Evolutionary conservation across 768 basidiomycete genomes (phyloP).

Genomic region (Mycena leptocephala): DNA sequence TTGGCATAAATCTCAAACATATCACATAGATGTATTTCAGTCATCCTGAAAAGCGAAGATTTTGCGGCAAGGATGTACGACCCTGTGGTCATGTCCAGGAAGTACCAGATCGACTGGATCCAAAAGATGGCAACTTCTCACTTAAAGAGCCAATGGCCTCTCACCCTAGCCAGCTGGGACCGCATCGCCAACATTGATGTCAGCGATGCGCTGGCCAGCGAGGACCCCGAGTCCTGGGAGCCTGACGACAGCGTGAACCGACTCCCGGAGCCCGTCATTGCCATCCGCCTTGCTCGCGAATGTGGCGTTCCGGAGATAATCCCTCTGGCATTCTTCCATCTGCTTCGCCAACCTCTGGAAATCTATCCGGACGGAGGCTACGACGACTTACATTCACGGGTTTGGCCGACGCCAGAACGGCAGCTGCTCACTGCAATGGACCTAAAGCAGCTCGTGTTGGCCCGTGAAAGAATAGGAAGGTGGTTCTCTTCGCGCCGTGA

Average conservation of each 20-base stretch:
- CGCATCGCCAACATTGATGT: not conserved
- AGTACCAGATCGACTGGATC: slow-evolving; percentile 30
- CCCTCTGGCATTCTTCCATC: slow-evolving; percentile 10
- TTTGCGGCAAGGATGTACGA: not conserved
- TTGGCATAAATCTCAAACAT: not conserved
- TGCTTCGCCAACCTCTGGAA: not conserved
- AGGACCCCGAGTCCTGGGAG: not conserved
- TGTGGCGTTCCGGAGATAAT: not conserved
- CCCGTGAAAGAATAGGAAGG: slow-evolving; percentile 15
- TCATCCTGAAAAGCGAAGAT: not conserved
- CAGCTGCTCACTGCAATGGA: not conserved
- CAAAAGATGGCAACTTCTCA: slow-evolving; percentile 4
- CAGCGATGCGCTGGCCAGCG: not conserved
- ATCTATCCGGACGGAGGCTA: not conserved
- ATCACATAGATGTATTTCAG: not conserved
- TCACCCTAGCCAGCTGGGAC: not conserved
- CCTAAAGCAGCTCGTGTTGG: not conserved
- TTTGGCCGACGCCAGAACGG: not conserved
- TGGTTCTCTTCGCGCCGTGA: slow-evolving; percentile 2
- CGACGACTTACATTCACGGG: not conserved
- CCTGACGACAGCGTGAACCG: not conserved
- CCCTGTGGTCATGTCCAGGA: slow-evolving; percentile 1
- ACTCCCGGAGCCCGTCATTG: slow-evolving; percentile 9
- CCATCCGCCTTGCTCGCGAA: slow-evolving; percentile 19
- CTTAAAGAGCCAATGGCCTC: slow-evolving; percentile 4